These are phyloP conservation scores for Thymus mandschuricus DNA, from an alignment of 257 asterid genomes.

Conservation along the genomic window DNA sequence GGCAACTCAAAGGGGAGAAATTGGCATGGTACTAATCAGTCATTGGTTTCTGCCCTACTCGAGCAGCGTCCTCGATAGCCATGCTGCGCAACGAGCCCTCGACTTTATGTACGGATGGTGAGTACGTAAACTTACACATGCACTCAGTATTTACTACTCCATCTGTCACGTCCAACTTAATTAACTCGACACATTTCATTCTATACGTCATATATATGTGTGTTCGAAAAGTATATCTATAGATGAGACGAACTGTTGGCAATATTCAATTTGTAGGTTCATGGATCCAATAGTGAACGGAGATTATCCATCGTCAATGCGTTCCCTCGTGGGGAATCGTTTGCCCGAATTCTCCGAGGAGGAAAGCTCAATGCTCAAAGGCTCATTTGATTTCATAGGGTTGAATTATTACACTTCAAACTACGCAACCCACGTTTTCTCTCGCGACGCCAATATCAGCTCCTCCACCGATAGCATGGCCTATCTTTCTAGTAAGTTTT, in stretches of 20 bases:
- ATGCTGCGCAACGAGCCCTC: slow-evolving; percentile 58
- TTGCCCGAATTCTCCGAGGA: slow-evolving; percentile 44
- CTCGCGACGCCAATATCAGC: slow-evolving; percentile 26
- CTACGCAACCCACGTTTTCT: slow-evolving; percentile 30
- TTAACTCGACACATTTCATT: too few species aligned
- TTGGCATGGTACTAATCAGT: slow-evolving; percentile 49
- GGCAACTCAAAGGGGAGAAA: slow-evolving; percentile 62
- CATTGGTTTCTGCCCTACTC: slow-evolving; percentile 57
- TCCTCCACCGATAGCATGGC: slow-evolving; percentile 31
- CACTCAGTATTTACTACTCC: too few species aligned
- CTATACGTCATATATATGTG: too few species aligned
- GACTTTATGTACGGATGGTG: slow-evolving; percentile 76
- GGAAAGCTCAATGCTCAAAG: slow-evolving; percentile 38
- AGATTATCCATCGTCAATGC: slow-evolving; percentile 50
- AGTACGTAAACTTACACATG: background rate
- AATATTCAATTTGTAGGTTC: slow-evolving; percentile 34
- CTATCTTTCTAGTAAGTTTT: slow-evolving; percentile 33
- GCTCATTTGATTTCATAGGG: slow-evolving; percentile 57
- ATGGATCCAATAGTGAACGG: slow-evolving; percentile 49
- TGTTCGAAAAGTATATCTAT: too few species aligned
- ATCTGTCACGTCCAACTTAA: too few species aligned
- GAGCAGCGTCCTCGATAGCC: slow-evolving; percentile 26
- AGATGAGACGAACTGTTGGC: too few species aligned
- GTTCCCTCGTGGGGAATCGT: slow-evolving; percentile 36
- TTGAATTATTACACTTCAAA: slow-evolving; percentile 52